A percentile compares a stretch with the other conserved stretches of the same genome.
phyloP scores from a whole-genome alignment of 768 basidiomycete genomes.

The Rhodocollybia butyracea region DNA sequence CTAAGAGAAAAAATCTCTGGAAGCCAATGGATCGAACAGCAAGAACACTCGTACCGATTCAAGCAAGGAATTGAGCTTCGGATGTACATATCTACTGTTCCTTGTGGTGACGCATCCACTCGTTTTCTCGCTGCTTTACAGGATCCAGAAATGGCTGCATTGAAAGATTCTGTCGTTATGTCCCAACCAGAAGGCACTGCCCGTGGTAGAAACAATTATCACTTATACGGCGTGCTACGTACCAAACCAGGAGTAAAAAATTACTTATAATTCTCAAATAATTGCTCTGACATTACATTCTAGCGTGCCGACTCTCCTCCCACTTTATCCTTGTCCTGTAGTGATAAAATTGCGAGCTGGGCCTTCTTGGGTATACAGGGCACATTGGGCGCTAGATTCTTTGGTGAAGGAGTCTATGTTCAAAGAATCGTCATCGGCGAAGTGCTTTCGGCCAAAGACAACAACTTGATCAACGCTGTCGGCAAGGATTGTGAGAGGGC shows the following conservation, averaged over 20 bases:
- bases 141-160: constrained; percentile 64
- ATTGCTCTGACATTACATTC: no score
- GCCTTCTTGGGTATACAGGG: constrained; percentile 84
- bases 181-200: constrained; percentile 31
- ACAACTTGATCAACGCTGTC: constrained; percentile 35
- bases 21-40: constrained; percentile 43
- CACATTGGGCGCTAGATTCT: constrained; percentile 56
- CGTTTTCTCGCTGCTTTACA: constrained; percentile 73
- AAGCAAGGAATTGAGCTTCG: constrained; percentile 45
- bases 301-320: constrained; percentile 85
- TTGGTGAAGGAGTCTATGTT: constrained; percentile 61
- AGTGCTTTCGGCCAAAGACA: constrained; percentile 31
- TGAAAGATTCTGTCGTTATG: constrained; percentile 52
- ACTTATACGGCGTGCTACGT: constrained; percentile 70
- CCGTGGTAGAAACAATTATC: constrained; percentile 80
- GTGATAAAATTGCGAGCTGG: constrained; percentile 93
- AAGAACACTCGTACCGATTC: constrained; percentile 40
- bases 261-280: no score
- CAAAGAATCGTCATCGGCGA: constrained; percentile 69
- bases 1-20: constrained; percentile 22
- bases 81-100: constrained; percentile 69
- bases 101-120: constrained; percentile 84
- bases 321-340: constrained; percentile 87
- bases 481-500: constrained; percentile 66
- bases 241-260: constrained; percentile 96